Evolutionary conservation across 257 asterid genomes (phyloP), one percentile per base, ranked within the genome.

Genomic region (Apocynum venetum): DNA sequence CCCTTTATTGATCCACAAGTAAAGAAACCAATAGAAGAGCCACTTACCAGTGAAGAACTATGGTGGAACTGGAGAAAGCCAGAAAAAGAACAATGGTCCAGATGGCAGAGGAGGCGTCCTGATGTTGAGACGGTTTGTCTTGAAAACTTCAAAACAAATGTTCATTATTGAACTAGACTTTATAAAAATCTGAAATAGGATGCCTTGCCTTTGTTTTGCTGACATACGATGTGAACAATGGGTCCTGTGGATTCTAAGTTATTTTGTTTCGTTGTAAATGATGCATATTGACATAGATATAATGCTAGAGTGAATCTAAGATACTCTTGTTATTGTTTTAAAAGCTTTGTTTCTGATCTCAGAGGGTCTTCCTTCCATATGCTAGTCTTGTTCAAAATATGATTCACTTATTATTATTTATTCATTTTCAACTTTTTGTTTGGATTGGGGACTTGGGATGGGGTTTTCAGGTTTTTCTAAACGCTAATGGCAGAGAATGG

Each of bases 61-160:
- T 94, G 98, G 98, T 94, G 97, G 97, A 91, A 94, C 84, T 94
- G 98, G 98, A 92, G 97, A 84, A 94, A 89, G 78, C 91, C 96
- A 19, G 97, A 92, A 46, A 91, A 94, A 79, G 94, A 91, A 75
- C 96, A 91, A 65, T 94, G 98, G 98, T 94, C 98, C 31, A 89
- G 97, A 80, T 94, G 98, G 98, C 98, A 94, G 84, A 87, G 96
- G 87, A 83, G 96, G 82, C 89, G 97, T 52, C 98, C 98, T 15
- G 98, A 94, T 82, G 94, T 88, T 80, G 98, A 94, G 85, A 92
- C 98, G 79, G 98, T 94, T 70, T 75, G 86, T 85, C 40, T 73
- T 69, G 47, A 51, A 70, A 74, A 51, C 7, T 55, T 53, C 0
- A 5, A 46, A 57, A 6, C 4, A 61, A 14, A 71, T 70, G 71